Evolutionary conservation across 805 yeast species (phyloP).

Genomic region (Trichomonascus vanleenenianus): DNA sequence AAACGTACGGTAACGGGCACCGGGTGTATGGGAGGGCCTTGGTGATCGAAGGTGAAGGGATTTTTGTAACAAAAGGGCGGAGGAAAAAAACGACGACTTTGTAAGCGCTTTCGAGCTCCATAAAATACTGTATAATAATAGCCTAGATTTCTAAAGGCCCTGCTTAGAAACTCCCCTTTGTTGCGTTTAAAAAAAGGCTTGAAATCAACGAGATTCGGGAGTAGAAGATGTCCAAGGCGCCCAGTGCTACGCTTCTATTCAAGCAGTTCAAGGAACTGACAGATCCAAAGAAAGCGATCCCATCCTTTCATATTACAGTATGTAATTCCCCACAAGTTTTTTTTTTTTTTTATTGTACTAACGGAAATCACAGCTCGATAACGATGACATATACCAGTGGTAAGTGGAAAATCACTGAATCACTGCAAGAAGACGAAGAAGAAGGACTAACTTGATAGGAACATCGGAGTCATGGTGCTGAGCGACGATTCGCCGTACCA

Average conservation of each 20-base stretch:
- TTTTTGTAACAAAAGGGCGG: too few species aligned
- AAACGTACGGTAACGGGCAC: too few species aligned
- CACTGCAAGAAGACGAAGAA: not conserved
- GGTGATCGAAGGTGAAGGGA: too few species aligned
- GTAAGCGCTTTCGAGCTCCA: too few species aligned
- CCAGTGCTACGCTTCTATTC: slow-evolving; percentile 54
- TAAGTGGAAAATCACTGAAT: slow-evolving; percentile 4
- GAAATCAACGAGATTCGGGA: too few species aligned
- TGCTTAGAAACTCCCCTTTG: too few species aligned
- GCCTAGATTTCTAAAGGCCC: too few species aligned
- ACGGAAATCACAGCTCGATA: slow-evolving; percentile 37
- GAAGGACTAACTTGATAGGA: slow-evolving; percentile 41
- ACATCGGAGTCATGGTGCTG: slow-evolving; percentile 85
- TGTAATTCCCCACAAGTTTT: slow-evolving; percentile 4
- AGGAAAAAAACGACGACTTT: too few species aligned
- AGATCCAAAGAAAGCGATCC: slow-evolving; percentile 78
- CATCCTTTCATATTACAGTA: slow-evolving; percentile 58
- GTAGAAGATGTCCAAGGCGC: slow-evolving; percentile 2
- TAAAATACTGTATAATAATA: too few species aligned
- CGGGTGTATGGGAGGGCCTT: too few species aligned
- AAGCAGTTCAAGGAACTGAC: slow-evolving; percentile 92
- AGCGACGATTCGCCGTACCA: slow-evolving; percentile 84
- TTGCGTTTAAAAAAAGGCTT: not conserved
- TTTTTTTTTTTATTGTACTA: slow-evolving; percentile 5
- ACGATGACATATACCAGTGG: slow-evolving; percentile 54